Base-by-base conservation (phyloP, 1,284 basidiomycete genomes). In the Austroboletus rostrupii region DNA sequence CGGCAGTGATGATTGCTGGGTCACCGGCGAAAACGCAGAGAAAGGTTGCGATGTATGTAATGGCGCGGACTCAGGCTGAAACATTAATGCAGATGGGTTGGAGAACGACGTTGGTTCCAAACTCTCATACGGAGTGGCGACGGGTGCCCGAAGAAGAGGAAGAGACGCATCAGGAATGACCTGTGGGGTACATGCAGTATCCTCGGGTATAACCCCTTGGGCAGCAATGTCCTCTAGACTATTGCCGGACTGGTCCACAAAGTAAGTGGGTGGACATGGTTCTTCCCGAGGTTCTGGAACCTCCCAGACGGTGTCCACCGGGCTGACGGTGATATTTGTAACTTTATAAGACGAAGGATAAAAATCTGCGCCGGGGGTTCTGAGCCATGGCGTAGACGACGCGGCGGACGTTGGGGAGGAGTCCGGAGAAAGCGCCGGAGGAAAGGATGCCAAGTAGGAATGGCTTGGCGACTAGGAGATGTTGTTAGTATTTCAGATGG, bases 381-480 rank as follows among this genome's bases (percentile, higher is more conserved):
- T 50, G 8, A 58, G 35, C 46, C 57, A 65, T 0, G 62, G 53
- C 3, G 52, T 50, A 5, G 65, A 67, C 12, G 61, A 66, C 16
- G 49, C 53, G 32, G 52, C 39, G 9, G 65, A 66, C 2, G 29
- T 43, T 0, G 64, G 67, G 1, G 64, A 65, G 3, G 44, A 43
- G n/a, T 69, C 64, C 0, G 65, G 62, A 14, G 67, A 69, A 16
- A 65, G 52, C 0, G 40, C 50, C 0, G 62, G 62, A 17, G 50
- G 64, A 14, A 48, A 41, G 9, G 52, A 16, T 17, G 16, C 31
- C 5, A 45, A 7, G 9, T 43, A 46, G 2, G 49, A 32, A 19
- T 3, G 0, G 23, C 19, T 5, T 39, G 40, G 0, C 31, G 23
- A 17, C 59, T 61, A 32, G 39, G 33, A 14, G 31, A 31, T 23